Conservation (phyloP, 2,329 filamentous ascomycete genomes). For the Sporothrix phasma region DNA sequence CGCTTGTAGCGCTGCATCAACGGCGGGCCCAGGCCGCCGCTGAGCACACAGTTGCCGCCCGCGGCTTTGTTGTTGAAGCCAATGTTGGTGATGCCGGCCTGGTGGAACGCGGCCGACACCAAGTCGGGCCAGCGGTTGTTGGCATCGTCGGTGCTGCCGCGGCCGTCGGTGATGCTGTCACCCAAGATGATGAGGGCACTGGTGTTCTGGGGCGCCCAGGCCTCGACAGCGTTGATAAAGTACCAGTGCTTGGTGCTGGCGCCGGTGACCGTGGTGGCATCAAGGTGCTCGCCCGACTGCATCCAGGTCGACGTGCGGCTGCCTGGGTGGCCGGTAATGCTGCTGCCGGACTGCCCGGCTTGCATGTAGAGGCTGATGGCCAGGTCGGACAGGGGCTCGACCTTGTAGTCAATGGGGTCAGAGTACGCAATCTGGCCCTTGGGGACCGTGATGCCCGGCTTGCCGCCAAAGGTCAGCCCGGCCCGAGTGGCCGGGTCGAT, state of each 20-base stretch:
- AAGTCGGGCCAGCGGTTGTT: constrained; percentile 40
- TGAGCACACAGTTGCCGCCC: constrained; percentile 56
- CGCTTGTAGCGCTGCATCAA: constrained; percentile 50
- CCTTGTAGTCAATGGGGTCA: constrained; percentile 47
- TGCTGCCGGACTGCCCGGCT: constrained; percentile 43
- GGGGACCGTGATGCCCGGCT: constrained; percentile 40
- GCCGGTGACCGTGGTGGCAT: constrained; percentile 36
- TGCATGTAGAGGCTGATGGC: constrained; percentile 50
- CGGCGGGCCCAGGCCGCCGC: constrained; percentile 52
- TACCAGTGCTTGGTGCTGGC: constrained; percentile 38
- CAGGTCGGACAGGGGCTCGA: constrained; percentile 42
- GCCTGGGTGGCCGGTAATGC: constrained; percentile 55
- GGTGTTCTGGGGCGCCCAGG: constrained; percentile 32
- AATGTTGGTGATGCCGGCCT: constrained; percentile 36
- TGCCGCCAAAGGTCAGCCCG: constrained; percentile 46
- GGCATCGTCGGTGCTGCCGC: constrained; percentile 46
- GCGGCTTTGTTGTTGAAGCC: constrained; percentile 56
- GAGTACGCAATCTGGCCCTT: constrained; percentile 49
- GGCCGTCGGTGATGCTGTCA: constrained; percentile 58
- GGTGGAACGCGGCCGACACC: constrained; percentile 41
- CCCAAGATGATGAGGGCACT: constrained; percentile 47
- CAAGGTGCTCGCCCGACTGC: constrained; percentile 46
- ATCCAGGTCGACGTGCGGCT: constrained; percentile 54
- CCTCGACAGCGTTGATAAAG: constrained; percentile 49
- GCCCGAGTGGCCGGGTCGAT: constrained; percentile 44